Base-by-base conservation (phyloP, 108 stramenopile species). In the Seminavis robusta region DNA sequence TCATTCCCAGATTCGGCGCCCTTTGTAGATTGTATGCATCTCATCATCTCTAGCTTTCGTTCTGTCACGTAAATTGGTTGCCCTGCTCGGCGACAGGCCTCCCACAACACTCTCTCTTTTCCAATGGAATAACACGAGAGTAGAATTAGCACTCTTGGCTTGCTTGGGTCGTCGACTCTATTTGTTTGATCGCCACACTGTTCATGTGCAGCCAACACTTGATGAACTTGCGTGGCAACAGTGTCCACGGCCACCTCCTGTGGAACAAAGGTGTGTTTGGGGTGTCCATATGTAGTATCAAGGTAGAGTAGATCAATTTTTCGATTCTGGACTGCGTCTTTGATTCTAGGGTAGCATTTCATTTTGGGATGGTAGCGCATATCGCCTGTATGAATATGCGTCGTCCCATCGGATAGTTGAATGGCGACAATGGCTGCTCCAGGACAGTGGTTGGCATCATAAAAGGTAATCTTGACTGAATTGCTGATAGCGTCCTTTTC, bases 391-490 rank as follows among this genome's bases (percentile, higher is more conserved):
- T 86, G 85, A 4, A 86, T 20, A 59, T 81, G 76, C n/a, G 28
- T n/a, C 26, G 20, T 55, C 9, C 62, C 73, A 48, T 59, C 37
- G 8, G 72, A 44, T 7, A 74, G 38, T 59, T 76, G 51, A 13
- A 82, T 44, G 23, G 82, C 24, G 0, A 86, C 58, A 37, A 82
- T 79, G 36, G 74, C 79, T 16, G 84, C 77, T 3, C 85, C 85
- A 4, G 85, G 85, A 53, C 79, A 81, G 54, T 86, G 85, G 47
- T 82, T 74, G 15, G 85, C 85, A 33, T 86, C 80, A 52, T 77
- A 74, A 53, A 86, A 81, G 0, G 84, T 85, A 21, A 85, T 68
- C 3, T 36, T 20, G 15, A 41, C 61, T 15, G 29, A 28, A 2
- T 61, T 31, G 25, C 21, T 26, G 23, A 24, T 10, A 28, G 29